These are phyloP conservation scores for Juglanconis sp. DNA, from an alignment of 2,329 filamentous ascomycete genomes.

Conservation along the genomic window DNA sequence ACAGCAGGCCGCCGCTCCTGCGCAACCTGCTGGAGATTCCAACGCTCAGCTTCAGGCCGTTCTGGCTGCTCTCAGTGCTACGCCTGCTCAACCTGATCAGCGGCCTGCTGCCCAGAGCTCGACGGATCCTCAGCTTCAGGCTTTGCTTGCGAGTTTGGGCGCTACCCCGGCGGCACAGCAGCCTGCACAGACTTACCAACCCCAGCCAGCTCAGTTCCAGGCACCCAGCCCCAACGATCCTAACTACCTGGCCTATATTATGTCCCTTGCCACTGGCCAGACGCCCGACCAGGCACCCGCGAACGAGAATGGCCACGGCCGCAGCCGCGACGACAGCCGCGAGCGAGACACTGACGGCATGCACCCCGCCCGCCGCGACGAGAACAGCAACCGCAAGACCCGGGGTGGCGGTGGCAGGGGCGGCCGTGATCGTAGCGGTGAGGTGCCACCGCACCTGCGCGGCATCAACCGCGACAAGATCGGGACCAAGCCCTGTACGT, in stretches of 20 bases:
- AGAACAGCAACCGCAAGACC: constrained; percentile 29
- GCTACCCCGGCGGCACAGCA: constrained; percentile 10
- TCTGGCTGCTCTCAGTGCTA: constrained; percentile 23
- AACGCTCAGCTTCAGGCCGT: constrained; percentile 25
- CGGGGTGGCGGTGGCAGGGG: constrained; percentile 32
- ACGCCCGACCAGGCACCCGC: not conserved
- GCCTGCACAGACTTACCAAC: constrained; percentile 18
- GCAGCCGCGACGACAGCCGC: constrained; percentile 23
- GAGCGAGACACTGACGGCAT: constrained; percentile 24
- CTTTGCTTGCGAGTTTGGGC: constrained; percentile 40
- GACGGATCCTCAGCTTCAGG: constrained; percentile 38
- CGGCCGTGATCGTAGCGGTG: not conserved
- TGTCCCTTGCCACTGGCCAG: constrained; percentile 19
- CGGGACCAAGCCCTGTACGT: constrained; percentile 66
- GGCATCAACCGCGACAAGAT: constrained; percentile 55
- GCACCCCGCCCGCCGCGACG: constrained; percentile 28
- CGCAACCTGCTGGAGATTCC: constrained; percentile 21
- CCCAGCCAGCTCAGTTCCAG: constrained; percentile 21
- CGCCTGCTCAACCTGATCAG: constrained; percentile 24
- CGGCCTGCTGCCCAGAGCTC: constrained; percentile 12
- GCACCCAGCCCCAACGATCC: constrained; percentile 34
- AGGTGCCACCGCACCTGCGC: constrained; percentile 31
- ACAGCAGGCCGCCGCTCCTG: constrained; percentile 20
- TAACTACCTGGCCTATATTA: constrained; percentile 30
- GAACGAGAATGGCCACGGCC: constrained; percentile 19